phyloP scores from a whole-genome alignment of 164 flowering plant genomes.

The Aristolochia fimbriata region DNA sequence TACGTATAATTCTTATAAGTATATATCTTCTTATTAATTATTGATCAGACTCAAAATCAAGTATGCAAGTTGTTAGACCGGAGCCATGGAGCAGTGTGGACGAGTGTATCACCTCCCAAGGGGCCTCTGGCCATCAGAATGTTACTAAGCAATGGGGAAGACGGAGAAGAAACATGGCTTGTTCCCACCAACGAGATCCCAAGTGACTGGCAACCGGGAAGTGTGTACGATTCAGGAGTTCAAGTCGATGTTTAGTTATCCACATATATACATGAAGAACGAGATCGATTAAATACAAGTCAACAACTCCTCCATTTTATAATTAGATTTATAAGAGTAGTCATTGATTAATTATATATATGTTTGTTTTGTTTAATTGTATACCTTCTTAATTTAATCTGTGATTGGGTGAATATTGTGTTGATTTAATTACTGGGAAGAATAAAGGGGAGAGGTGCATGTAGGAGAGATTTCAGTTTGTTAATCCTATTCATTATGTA shows the following conservation, averaged over 20 bases:
- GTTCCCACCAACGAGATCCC: constrained; percentile 59
- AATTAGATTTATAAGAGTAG: too few relatives aligned
- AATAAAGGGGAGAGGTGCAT: too few relatives aligned
- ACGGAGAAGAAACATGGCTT: constrained; percentile 73
- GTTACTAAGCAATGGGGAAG: constrained; percentile 50
- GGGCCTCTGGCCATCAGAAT: constrained; percentile 65
- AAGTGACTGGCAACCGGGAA: constrained; percentile 68
- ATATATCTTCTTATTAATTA: neutral
- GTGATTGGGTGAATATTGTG: too few relatives aligned
- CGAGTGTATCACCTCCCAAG: constrained; percentile 53
- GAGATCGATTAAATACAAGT: too few relatives aligned
- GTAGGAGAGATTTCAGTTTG: too few relatives aligned
- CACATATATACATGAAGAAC: neutral
- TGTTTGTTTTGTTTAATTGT: too few relatives aligned
- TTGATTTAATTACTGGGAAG: too few relatives aligned
- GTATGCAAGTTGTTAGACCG: constrained; percentile 74
- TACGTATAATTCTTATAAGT: neutral
- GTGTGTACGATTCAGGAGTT: constrained; percentile 68
- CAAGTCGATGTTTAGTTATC: constrained; percentile 35
- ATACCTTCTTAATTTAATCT: too few relatives aligned
- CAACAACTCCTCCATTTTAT: too few relatives aligned
- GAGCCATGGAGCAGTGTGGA: constrained; percentile 74
- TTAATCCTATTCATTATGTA: too few relatives aligned
- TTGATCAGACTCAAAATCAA: constrained; percentile 46
- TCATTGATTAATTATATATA: too few relatives aligned